Conservation (phyloP, 78 protist genomes). For the Tieghemostelium lacteum region DNA sequence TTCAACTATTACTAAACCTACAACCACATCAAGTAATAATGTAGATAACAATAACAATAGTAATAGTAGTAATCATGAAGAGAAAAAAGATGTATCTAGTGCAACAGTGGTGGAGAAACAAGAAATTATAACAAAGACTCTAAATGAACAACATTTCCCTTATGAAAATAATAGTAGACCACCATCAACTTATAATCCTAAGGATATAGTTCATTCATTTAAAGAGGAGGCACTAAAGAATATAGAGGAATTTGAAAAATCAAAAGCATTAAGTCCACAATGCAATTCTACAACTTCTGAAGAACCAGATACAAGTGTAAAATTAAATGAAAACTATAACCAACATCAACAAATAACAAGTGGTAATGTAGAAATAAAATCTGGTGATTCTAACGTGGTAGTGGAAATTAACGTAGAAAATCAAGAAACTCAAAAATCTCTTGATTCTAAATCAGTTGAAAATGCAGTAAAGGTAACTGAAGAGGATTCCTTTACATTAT, state of each 20-base stretch:
- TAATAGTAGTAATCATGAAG: too few relatives aligned
- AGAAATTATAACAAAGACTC: neutral
- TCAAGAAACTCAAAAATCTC: neutral
- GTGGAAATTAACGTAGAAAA: neutral
- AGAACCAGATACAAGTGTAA: neutral
- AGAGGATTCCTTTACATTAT: neutral
- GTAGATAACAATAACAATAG: neutral
- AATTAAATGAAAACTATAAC: neutral
- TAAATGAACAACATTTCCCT: constrained; percentile 13
- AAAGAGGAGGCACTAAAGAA: constrained; percentile 17
- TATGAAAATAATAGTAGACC: neutral
- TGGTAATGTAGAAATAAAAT: neutral
- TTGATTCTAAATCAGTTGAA: neutral
- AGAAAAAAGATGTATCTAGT: neutral
- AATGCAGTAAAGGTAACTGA: neutral
- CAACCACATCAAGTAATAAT: neutral
- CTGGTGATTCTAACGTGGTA: neutral
- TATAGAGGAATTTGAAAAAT: neutral
- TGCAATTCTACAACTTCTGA: neutral
- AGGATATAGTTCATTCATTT: neutral
- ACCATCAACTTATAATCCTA: constrained; percentile 13
- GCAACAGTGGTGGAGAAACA: constrained; percentile 12
- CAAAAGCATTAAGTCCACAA: neutral
- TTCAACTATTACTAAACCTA: neutral
- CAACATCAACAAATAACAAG: neutral